Evolutionary conservation across 2,329 filamentous ascomycete genomes (phyloP).

Genomic region (Ambrosiella beaveri): DNA sequence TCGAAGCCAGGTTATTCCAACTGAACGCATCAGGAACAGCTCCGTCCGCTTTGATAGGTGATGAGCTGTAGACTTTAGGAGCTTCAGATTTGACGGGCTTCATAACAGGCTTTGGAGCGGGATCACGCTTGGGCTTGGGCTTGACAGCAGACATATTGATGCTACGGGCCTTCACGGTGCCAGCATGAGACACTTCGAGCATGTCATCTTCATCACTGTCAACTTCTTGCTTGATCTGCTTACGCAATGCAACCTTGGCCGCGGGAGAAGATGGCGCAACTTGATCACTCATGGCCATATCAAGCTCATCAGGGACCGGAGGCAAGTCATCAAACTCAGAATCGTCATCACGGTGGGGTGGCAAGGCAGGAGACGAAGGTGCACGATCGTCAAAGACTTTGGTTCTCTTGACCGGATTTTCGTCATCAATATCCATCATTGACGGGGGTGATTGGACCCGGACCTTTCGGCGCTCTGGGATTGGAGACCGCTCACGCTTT

Average conservation of each 20-base stretch:
- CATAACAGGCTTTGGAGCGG: constrained; percentile 49
- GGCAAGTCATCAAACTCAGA: constrained; percentile 41
- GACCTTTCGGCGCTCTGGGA: constrained; percentile 56
- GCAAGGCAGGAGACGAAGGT: constrained; percentile 29
- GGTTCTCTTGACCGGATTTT: constrained; percentile 39
- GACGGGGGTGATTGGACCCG: constrained; percentile 63
- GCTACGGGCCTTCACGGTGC: constrained; percentile 47
- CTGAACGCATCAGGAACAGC: constrained; percentile 52
- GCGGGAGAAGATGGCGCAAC: constrained; percentile 68
- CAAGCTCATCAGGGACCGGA: constrained; percentile 44
- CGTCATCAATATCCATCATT: constrained; percentile 22
- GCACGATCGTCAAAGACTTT: constrained; percentile 31
- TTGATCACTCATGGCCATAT: constrained; percentile 65
- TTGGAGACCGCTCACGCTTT: constrained; percentile 46
- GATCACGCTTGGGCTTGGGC: constrained; percentile 52
- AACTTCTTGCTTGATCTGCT: constrained; percentile 33
- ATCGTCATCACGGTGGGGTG: constrained; percentile 29
- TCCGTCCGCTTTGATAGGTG: constrained; percentile 3
- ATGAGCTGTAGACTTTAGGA: constrained; percentile 27
- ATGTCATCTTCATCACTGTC: constrained; percentile 65
- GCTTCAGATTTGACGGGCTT: constrained; percentile 54
- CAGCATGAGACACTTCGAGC: constrained; percentile 73
- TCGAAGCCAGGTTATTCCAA: constrained; percentile 77
- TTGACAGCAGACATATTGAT: constrained; percentile 76
- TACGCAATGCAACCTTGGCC: constrained; percentile 59